A percentile compares a stretch with the other conserved stretches of the same genome.
These are phyloP conservation scores for Halteria grandinella DNA, from an alignment of 73 alveolate species.

Conservation along the genomic window DNA sequence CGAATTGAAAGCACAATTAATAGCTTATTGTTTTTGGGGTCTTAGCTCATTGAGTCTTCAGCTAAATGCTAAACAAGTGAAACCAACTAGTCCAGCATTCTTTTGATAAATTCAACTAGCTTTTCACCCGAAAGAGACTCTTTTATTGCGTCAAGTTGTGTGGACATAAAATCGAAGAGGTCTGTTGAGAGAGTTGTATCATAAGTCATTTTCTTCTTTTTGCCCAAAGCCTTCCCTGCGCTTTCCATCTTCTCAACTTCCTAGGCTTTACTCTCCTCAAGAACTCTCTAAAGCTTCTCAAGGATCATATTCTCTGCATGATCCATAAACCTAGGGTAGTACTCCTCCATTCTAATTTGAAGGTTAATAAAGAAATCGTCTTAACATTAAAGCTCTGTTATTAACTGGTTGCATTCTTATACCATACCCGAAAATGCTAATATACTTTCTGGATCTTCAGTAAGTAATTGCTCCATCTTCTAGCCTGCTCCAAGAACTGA, in stretches of 20 bases:
- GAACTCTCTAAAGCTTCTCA: constrained; percentile 11
- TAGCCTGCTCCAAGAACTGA: no score
- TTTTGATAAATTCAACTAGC: constrained; percentile 37
- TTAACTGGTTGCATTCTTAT: constrained; percentile 11
- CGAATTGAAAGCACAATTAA: not conserved
- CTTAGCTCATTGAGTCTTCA: constrained; percentile 16
- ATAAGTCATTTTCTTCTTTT: constrained; percentile 10
- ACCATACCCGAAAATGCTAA: constrained; percentile 5
- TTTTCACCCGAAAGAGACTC: constrained; percentile 29
- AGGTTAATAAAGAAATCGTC: constrained; percentile 39
- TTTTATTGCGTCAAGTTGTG: constrained; percentile 5
- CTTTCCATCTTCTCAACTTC: constrained; percentile 10
- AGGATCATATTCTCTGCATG: constrained; percentile 40
- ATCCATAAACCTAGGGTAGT: constrained; percentile 48
- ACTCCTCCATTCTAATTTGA: constrained; percentile 35
- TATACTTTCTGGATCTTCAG: constrained; percentile 24
- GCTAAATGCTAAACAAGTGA: constrained; percentile 11
- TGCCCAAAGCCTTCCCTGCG: not conserved
- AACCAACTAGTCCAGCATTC: constrained; percentile 39
- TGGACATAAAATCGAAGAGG: constrained; percentile 29
- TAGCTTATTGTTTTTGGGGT: constrained; percentile 8
- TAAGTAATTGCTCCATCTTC: constrained; percentile 26
- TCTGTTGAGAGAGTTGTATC: constrained; percentile 36
- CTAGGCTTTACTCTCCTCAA: constrained; percentile 12
- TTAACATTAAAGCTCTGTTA: constrained; percentile 13